phyloP scores from a whole-genome alignment of 768 basidiomycete species.

The Termitomyces sp. region DNA sequence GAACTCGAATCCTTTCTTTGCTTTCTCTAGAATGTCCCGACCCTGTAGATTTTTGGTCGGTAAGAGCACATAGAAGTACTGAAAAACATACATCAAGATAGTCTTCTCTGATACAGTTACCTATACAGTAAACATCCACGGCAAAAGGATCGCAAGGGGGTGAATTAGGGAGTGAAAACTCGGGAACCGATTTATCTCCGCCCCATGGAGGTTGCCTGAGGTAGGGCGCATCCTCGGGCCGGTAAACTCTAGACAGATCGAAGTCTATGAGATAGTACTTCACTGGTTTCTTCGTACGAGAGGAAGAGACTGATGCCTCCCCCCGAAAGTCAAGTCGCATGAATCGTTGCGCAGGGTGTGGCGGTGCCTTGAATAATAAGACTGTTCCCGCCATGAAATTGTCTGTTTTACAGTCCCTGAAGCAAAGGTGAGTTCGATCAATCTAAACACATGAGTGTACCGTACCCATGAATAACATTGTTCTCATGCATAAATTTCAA shows the following conservation, averaged over 20 bases:
- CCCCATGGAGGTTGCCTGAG: conserved; percentile 26
- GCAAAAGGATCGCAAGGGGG: background rate
- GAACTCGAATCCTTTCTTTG: background rate
- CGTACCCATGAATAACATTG: background rate
- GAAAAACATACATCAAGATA: background rate
- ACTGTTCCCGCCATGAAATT: background rate
- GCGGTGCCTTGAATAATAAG: background rate
- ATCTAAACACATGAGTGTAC: background rate
- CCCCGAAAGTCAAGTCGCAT: background rate
- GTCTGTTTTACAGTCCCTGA: background rate
- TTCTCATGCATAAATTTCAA: background rate
- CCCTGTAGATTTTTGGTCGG: background rate
- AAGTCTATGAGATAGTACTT: background rate
- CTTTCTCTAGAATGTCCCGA: background rate
- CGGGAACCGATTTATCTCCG: conserved; percentile 34
- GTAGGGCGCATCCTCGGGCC: conserved; percentile 18
- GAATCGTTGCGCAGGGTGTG: background rate
- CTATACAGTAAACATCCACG: background rate
- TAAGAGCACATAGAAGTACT: background rate
- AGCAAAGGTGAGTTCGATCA: background rate
- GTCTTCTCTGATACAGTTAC: background rate
- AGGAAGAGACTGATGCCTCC: background rate
- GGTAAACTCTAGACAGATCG: background rate
- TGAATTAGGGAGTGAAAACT: conserved; percentile 4
- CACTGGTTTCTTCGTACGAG: background rate